Base-by-base conservation (phyloP, 768 basidiomycete species). In the Daedalea quercina region DNA sequence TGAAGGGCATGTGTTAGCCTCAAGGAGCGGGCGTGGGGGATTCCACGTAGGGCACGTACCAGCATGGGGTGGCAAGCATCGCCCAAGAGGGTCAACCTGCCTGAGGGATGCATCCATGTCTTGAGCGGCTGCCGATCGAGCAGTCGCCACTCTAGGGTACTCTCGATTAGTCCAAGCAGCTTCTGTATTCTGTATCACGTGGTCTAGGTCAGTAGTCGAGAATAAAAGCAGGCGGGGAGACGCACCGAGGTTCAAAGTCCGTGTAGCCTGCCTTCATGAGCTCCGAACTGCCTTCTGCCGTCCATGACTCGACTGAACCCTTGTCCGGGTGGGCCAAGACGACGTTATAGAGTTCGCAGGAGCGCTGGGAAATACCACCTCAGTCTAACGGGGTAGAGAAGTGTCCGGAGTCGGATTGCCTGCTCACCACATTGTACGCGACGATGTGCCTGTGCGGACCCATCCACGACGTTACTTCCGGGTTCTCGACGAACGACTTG, bases 391-490 rank as follows among this genome's bases (percentile, higher is more conserved):
- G 52, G 45, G 40, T 9, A 26, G 22, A 20, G 28, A 31, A 31
- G 28, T 11, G 28, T 31, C 11, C 28, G n/a, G n/a, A n/a, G n/a
- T n/a, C n/a, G n/a, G n/a, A n/a, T n/a, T n/a, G 28, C 11, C 28
- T 9, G 65, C 73, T 56, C 55, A 75, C 76, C 19, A 79, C 74
- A 28, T 61, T 67, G 45, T 76, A 76, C 1, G 67, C 64, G 72
- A 78, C 75, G 43, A 78, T 57, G 53, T 78, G 77, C 4, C 72
- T 53, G 1, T 67, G 51, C 0, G 82, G 79, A 1, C 77, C 82
- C 71, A 84, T 76, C 84, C 84, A 85, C 0, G 70, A 73, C 0
- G 76, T 77, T 71, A 79, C 76, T 51, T 80, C 76, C 0, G 76
- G 69, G 1, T 59, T 64, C 13, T 85, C 80, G 0, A 83, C 71